Evolutionary conservation across 140 eudicot genomes (phyloP).

Genomic region (Bidens hawaiensis): DNA sequence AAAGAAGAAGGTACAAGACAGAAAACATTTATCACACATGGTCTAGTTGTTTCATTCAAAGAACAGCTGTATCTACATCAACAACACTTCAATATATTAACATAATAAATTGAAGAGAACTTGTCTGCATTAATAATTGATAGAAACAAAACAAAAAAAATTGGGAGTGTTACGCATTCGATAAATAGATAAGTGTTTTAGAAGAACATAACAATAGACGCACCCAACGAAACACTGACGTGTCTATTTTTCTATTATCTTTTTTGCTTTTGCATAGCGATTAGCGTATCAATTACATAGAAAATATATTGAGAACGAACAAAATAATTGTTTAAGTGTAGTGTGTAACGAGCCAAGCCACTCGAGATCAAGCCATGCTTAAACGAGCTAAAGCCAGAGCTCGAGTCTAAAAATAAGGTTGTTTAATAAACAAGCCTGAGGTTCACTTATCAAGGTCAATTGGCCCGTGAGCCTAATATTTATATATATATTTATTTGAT

Average conservation of each 20-base stretch:
- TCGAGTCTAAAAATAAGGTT: too few species aligned
- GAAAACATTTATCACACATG: conserved; percentile 30
- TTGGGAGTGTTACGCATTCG: conserved; percentile 6
- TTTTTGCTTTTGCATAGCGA: too few species aligned
- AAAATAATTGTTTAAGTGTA: too few species aligned
- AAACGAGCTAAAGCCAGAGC: too few species aligned
- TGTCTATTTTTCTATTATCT: background rate
- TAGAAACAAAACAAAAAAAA: background rate
- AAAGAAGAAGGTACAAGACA: conserved; percentile 15
- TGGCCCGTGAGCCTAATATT: too few species aligned
- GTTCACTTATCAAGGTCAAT: too few species aligned
- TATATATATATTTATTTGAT: too few species aligned
- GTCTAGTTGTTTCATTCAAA: conserved; percentile 23
- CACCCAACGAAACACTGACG: conserved; percentile 4
- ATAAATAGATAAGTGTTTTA: background rate
- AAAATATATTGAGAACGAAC: too few species aligned
- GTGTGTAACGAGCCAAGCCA: too few species aligned
- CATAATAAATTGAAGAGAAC: conserved; percentile 1
- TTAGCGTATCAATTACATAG: background rate
- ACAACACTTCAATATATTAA: conserved; percentile 12
- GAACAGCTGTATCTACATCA: conserved; percentile 30
- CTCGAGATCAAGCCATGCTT: too few species aligned
- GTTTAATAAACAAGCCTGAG: too few species aligned
- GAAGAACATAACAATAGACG: conserved; percentile 14
- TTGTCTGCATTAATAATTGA: conserved; percentile 21